Percentiles rank a stretch among this genome's conserved stretches.
These are phyloP conservation scores for Saccharomycopsis sp. DNA, from an alignment of 805 yeast species.

Conservation along the genomic window DNA sequence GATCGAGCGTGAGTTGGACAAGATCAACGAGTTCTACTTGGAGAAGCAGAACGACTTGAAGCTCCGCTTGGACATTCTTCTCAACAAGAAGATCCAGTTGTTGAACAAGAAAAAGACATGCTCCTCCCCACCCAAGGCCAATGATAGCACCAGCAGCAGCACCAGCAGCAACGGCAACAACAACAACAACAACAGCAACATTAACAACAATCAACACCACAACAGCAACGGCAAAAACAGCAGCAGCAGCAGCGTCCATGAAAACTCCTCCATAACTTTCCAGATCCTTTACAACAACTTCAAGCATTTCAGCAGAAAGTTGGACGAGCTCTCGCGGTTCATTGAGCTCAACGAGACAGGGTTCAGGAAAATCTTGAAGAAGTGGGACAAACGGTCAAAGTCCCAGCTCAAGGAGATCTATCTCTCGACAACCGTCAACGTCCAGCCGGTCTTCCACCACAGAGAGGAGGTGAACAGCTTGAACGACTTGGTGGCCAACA, in stretches of 20 bases:
- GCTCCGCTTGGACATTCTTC: slow-evolving; percentile 64
- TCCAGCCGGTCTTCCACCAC: slow-evolving; percentile 95
- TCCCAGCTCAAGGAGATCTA: slow-evolving; percentile 91
- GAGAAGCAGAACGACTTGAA: slow-evolving; percentile 86
- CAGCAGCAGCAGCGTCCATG: too few relatives aligned
- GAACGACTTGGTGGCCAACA: slow-evolving; percentile 64
- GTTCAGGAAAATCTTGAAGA: slow-evolving; percentile 87
- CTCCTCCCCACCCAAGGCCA: too few relatives aligned
- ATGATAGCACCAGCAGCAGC: too few relatives aligned
- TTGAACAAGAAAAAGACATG: slow-evolving; percentile 20
- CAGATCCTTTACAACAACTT: slow-evolving; percentile 81
- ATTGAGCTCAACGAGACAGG: slow-evolving; percentile 94
- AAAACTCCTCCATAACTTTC: slow-evolving; percentile 65
- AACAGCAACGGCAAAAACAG: slow-evolving; percentile 1
- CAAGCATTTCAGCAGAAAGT: slow-evolving; percentile 80
- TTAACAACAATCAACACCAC: slow-evolving; percentile 1
- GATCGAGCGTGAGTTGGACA: slow-evolving; percentile 89
- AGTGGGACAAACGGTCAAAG: slow-evolving; percentile 96
- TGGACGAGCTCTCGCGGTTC: slow-evolving; percentile 83
- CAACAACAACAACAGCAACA: slow-evolving; percentile 11
- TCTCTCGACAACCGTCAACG: slow-evolving; percentile 84
- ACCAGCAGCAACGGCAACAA: too few relatives aligned
- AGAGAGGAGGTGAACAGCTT: slow-evolving; percentile 76
- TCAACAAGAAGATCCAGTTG: slow-evolving; percentile 58
- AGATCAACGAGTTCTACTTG: slow-evolving; percentile 84